phyloP scores from a whole-genome alignment of 768 basidiomycete genomes.

The Mycena indigotica region DNA sequence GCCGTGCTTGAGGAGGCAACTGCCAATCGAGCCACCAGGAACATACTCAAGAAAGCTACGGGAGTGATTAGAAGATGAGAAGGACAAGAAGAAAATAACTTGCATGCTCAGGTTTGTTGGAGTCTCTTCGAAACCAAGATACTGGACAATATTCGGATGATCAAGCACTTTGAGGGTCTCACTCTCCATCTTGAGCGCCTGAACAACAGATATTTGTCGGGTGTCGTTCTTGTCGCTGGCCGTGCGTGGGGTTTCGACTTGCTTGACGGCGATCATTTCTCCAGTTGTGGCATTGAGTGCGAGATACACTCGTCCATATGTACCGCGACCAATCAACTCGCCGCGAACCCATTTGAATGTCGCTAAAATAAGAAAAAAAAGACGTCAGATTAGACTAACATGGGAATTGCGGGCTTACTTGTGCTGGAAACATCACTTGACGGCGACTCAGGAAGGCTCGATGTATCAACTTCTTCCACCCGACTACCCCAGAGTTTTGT shows the following conservation, averaged over 20 bases:
- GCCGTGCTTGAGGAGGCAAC: constrained; percentile 87
- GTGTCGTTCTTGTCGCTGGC: constrained; percentile 89
- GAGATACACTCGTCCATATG: constrained; percentile 94
- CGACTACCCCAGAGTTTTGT: constrained; percentile 96
- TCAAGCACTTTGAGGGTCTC: constrained; percentile 96
- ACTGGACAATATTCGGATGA: constrained; percentile 96
- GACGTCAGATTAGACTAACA: constrained; percentile 3
- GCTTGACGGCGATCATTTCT: constrained; percentile 99
- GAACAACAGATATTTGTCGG: constrained; percentile 81
- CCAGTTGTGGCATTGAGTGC: constrained; percentile 95
- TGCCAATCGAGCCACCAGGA: constrained; percentile 93
- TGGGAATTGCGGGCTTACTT: constrained; percentile 32
- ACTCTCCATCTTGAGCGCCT: constrained; percentile 92
- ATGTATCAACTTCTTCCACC: constrained; percentile 89
- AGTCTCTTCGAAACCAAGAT: constrained; percentile 93
- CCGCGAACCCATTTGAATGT: constrained; percentile 99
- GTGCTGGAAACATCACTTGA: constrained; percentile 64
- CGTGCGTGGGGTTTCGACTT: constrained; percentile 93
- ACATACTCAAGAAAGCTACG: constrained; percentile 96
- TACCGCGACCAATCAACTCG: constrained; percentile 95
- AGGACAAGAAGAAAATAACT: constrained; percentile 34
- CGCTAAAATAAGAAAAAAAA: constrained; percentile 45
- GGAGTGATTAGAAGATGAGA: constrained; percentile 6
- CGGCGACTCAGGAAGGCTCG: constrained; percentile 63
- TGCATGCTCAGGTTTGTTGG: constrained; percentile 89